Evolutionary conservation across 305 asterid species (phyloP).

Genomic region (Fraxinus nigra): DNA sequence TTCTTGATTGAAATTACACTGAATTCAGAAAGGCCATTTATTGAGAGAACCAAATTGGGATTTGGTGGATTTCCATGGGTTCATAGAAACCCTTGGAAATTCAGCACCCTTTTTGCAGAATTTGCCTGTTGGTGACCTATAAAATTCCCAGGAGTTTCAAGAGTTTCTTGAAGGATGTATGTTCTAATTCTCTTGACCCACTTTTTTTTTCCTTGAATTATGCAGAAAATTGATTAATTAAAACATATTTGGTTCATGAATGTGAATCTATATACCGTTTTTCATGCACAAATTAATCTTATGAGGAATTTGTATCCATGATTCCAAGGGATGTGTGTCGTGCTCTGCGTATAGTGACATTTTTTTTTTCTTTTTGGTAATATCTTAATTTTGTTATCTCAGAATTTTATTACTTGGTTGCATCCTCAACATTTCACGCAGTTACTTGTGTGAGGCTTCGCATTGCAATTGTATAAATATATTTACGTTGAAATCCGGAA

Average conservation of each 20-base stretch:
- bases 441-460: too few relatives aligned
- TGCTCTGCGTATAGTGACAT: background rate
- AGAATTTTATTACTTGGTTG: too few relatives aligned
- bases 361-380: background rate
- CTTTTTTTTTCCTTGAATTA: background rate
- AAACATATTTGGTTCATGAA: background rate
- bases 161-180: conserved; percentile 20
- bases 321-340: background rate
- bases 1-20: background rate
- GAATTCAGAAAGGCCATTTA: background rate
- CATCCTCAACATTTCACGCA: too few relatives aligned
- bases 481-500: conserved; percentile 11
- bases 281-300: background rate
- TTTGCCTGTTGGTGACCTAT: conserved; percentile 20
- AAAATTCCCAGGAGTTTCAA: conserved; percentile 15
- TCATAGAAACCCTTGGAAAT: conserved; percentile 33
- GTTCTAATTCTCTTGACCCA: background rate
- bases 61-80: conserved; percentile 44
- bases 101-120: conserved; percentile 30
- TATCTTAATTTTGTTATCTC: background rate
- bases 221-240: background rate
- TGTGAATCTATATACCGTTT: background rate
- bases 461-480: too few relatives aligned
- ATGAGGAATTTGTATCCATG: background rate
- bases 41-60: conserved; percentile 20